A percentile compares a stretch with the other conserved stretches of the same genome.
Evolutionary conservation across 495 filamentous ascomycete species (phyloP).

Genomic region (Trichoderma reesei): DNA sequence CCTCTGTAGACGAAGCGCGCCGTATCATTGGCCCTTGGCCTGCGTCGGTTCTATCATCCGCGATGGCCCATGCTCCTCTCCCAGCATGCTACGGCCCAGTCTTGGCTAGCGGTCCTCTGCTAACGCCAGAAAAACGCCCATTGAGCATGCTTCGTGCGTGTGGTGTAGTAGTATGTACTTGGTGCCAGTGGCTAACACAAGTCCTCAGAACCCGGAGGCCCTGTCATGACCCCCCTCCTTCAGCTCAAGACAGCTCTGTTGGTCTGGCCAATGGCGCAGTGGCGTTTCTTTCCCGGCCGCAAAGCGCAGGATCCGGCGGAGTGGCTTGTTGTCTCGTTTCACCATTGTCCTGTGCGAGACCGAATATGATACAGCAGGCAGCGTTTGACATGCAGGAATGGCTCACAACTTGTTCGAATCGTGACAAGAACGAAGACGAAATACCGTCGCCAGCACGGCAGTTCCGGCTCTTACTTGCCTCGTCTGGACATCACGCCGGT

Average conservation of each 20-base stretch:
- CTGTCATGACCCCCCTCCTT: neutral
- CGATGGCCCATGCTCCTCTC: neutral
- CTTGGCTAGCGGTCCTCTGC: neutral
- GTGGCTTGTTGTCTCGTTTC: neutral
- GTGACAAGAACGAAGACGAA: neutral
- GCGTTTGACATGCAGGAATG: neutral
- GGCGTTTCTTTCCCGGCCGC: constrained; percentile 4
- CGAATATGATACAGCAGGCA: neutral
- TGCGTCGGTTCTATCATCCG: constrained; percentile 1
- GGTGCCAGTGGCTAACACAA: neutral
- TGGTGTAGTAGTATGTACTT: no score
- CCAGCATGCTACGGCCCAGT: neutral
- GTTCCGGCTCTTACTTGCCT: neutral
- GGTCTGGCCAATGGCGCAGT: neutral
- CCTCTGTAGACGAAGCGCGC: neutral
- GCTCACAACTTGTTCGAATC: neutral
- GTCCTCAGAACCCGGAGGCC: neutral
- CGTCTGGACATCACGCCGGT: neutral
- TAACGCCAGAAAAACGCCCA: neutral
- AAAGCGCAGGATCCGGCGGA: neutral
- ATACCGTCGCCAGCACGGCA: neutral
- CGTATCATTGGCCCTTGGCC: neutral
- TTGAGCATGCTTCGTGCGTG: neutral
- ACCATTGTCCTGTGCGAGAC: neutral
- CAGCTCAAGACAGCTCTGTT: neutral